Base-by-base conservation (phyloP, 345 rosid species). In the Brassica carinata region DNA sequence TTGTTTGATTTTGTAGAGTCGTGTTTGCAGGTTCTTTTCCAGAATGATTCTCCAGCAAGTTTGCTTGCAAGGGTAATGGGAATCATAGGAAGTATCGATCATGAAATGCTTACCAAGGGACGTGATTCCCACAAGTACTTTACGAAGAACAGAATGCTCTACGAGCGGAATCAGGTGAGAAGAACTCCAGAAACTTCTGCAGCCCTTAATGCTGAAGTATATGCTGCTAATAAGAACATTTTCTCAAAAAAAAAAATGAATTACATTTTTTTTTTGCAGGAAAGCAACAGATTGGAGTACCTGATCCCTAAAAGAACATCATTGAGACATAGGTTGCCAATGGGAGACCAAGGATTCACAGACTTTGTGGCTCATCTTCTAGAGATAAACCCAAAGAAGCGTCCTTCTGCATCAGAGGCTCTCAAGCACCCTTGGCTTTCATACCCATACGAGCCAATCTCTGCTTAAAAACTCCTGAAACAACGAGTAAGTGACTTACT, bases 341-440 rank as follows among this genome's bases (percentile, higher is more conserved):
- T 96, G 99, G 99, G 97, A 17, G 99, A 96, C 79, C 99, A 92
- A 85, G 99, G 97, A 34, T 96, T 96, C 87, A 88, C 89, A 36
- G 99, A 96, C 73, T 96, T 96, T 81, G 97, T 96, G 9, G 83
- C 87, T 33, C 90, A 96, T 88, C 88, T 96, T 86, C 97, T 96
- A 29, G 98, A 96, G 85, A 84, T 92, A 67, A 94, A 94, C 89
- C 99, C 99, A 38, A 92, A 87, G 87, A 92, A 89, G 81, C 98
- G 99, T 26, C 99, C 98, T 30, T 89, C 97, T 10, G 97, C 99
- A 48, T 67, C 88, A 0, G 97, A 94, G 80, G 99, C 99, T 74
- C 85, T 96, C 73, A 93, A 91, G 85, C 99, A 96, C 81, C 98
- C 97, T 2, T 96, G 99, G 99, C 89, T 96, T 67, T 91, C 98